Conservation (phyloP, 2,329 filamentous ascomycete genomes). For the Curvularia sp. region DNA sequence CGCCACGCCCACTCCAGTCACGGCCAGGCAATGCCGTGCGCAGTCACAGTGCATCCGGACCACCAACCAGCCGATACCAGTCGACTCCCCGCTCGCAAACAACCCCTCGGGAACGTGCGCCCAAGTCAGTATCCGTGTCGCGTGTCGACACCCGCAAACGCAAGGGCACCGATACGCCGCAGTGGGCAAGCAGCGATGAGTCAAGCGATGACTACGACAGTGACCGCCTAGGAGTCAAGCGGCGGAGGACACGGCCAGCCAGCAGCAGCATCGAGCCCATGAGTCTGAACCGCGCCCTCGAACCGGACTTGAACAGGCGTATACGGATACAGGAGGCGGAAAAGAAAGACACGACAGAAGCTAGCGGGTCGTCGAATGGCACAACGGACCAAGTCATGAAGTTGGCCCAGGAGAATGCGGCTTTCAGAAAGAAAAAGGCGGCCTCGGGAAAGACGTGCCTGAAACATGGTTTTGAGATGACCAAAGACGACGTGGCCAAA, state of each 20-base stretch:
- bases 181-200: constrained; percentile 46
- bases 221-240: constrained; percentile 35
- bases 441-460: constrained; percentile 31
- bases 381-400: constrained; percentile 16
- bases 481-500: constrained; percentile 48
- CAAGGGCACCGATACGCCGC: constrained; percentile 46
- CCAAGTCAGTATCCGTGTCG: constrained; percentile 39
- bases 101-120: constrained; percentile 28
- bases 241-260: constrained; percentile 46
- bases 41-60: constrained; percentile 26
- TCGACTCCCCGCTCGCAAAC: constrained; percentile 27
- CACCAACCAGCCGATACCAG: constrained; percentile 41
- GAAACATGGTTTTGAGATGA: constrained; percentile 54
- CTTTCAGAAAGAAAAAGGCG: constrained; percentile 21
- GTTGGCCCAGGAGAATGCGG: constrained; percentile 15
- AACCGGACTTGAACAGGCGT: constrained; percentile 46
- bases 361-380: constrained; percentile 6
- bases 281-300: constrained; percentile 46
- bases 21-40: constrained; percentile 17
- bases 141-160: constrained; percentile 41
- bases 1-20: constrained; percentile 19
- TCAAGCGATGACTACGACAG: constrained; percentile 40
- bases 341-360: constrained; percentile 12
- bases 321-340: constrained; percentile 39
- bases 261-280: constrained; percentile 49